A percentile compares a stretch with the other conserved stretches of the same genome.
Conservation (phyloP, 2,329 filamentous ascomycete genomes). For the Capronia americana region DNA sequence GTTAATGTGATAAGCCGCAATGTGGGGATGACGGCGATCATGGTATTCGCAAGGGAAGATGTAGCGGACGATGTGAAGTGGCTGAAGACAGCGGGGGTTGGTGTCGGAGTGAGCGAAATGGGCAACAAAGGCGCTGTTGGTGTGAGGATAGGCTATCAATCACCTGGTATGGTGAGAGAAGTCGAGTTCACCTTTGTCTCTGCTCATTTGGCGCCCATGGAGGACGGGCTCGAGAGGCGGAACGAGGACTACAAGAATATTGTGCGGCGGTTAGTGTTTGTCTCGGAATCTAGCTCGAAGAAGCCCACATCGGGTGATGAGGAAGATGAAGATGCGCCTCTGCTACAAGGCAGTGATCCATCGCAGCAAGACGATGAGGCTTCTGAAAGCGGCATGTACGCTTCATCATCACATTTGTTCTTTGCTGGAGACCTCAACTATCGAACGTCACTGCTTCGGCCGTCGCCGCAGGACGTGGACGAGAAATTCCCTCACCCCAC, state of each 20-base stretch:
- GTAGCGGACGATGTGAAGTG: slow-evolving; percentile 64
- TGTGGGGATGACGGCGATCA: slow-evolving; percentile 86
- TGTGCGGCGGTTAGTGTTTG: slow-evolving; percentile 79
- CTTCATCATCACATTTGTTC: slow-evolving; percentile 78
- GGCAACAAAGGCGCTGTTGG: slow-evolving; percentile 95
- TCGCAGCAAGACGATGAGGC: slow-evolving; percentile 36
- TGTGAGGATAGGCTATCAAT: slow-evolving; percentile 65
- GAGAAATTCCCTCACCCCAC: slow-evolving; percentile 66
- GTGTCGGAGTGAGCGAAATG: slow-evolving; percentile 85
- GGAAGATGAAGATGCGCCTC: slow-evolving; percentile 54
- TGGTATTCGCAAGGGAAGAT: slow-evolving; percentile 77
- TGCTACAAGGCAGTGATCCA: slow-evolving; percentile 31
- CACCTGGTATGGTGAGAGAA: slow-evolving; percentile 39
- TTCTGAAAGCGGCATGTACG: slow-evolving; percentile 66
- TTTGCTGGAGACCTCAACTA: slow-evolving; percentile 95
- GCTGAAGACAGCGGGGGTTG: slow-evolving; percentile 79
- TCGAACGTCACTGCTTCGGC: slow-evolving; percentile 73
- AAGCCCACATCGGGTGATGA: slow-evolving; percentile 19
- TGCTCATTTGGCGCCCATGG: slow-evolving; percentile 87
- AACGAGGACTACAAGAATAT: slow-evolving; percentile 91
- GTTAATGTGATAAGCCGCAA: slow-evolving; percentile 74
- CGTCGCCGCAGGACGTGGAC: slow-evolving; percentile 61
- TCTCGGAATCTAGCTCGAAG: slow-evolving; percentile 23
- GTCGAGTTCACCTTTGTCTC: slow-evolving; percentile 77
- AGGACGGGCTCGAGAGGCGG: slow-evolving; percentile 74